A percentile compares a stretch with the other conserved stretches of the same genome.
Conservation (phyloP, 148 eudicot genomes). For the Silene latifolia region DNA sequence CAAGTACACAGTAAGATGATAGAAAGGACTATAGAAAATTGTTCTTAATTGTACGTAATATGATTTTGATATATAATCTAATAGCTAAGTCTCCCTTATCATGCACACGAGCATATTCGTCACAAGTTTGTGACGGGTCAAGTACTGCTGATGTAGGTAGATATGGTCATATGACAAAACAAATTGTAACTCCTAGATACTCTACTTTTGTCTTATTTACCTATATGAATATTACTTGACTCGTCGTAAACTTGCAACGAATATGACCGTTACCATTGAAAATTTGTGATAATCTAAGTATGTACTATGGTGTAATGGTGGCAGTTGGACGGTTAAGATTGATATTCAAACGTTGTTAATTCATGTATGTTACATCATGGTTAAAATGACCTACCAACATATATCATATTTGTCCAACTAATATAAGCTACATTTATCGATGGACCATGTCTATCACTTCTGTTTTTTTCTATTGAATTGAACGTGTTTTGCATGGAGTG, state of each 20-base stretch:
- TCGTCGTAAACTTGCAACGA: too few species aligned
- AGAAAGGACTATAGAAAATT: neutral
- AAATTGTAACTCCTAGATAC: too few species aligned
- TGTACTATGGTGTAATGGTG: neutral
- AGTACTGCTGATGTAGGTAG: too few species aligned
- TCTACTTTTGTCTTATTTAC: too few species aligned
- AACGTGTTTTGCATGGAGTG: neutral
- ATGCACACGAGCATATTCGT: too few species aligned
- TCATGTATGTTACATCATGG: neutral
- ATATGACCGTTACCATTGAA: too few species aligned
- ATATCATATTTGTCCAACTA: neutral
- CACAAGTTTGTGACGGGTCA: too few species aligned
- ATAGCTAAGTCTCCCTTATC: too few species aligned
- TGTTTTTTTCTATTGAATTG: too few species aligned
- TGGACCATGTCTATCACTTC: neutral
- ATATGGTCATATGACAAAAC: too few species aligned
- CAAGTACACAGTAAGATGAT: slow-evolving; percentile 18
- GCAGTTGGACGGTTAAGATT: slow-evolving; percentile 30
- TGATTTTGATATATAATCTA: neutral
- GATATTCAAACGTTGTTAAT: neutral
- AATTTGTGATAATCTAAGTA: too few species aligned
- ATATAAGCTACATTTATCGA: neutral
- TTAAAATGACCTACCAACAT: neutral
- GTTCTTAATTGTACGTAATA: neutral
- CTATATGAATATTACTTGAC: too few species aligned